Percentiles rank a stretch among this genome's conserved stretches.
These are phyloP conservation scores for Claviceps quebecensis DNA, from an alignment of 2,329 filamentous ascomycete species.

Conservation along the genomic window DNA sequence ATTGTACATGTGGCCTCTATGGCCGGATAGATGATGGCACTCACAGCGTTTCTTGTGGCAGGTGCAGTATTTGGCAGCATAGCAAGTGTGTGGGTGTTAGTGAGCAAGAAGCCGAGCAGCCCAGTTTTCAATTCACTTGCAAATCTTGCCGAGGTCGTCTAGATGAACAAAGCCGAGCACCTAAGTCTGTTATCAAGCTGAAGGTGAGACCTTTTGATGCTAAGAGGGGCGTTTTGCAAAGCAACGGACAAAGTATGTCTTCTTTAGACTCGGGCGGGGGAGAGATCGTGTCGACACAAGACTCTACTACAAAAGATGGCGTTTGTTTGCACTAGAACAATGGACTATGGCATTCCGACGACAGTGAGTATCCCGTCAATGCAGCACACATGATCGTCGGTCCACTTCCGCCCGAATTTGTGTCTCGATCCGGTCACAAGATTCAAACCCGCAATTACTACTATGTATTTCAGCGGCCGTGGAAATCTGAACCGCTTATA, in stretches of 20 bases:
- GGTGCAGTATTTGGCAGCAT: slow-evolving; percentile 93
- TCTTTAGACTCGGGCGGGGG: not conserved
- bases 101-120: slow-evolving; percentile 63
- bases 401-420: not conserved
- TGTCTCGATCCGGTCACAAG: not conserved
- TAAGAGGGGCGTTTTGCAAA: slow-evolving; percentile 4
- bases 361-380: not conserved
- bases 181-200: slow-evolving; percentile 36
- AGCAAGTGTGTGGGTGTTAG: slow-evolving; percentile 78
- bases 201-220: slow-evolving; percentile 23
- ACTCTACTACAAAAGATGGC: not conserved
- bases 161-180: slow-evolving; percentile 48
- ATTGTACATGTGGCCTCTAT: slow-evolving; percentile 82
- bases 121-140: slow-evolving; percentile 83
- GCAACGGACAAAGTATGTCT: not conserved
- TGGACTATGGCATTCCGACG: not conserved
- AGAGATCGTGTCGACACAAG: not conserved
- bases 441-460: not conserved
- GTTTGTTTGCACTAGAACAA: not conserved
- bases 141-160: slow-evolving; percentile 58
- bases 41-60: slow-evolving; percentile 87
- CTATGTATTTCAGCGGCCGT: not conserved
- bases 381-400: not conserved
- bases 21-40: slow-evolving; percentile 90
- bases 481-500: not conserved